Evolutionary conservation across 192 early-diverging fungal genomes (phyloP).

Genomic region (Entomortierella chlamydospora): DNA sequence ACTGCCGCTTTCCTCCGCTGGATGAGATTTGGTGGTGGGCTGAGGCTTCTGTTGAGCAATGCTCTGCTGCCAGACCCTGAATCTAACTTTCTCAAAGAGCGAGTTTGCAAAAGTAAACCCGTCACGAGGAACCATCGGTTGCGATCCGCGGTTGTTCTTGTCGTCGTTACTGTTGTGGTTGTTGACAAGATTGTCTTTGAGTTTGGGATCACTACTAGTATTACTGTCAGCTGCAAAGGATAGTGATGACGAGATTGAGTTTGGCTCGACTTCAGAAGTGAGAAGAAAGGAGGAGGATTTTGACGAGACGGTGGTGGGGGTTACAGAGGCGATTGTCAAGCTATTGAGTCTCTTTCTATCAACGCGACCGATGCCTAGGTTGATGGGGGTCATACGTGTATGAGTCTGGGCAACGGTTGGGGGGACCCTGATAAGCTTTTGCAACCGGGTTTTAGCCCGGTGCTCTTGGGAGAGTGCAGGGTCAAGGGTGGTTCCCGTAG

Average conservation of each 20-base stretch:
- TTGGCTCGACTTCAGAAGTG: neutral
- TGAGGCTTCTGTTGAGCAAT: conserved; percentile 9
- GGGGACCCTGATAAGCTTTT: conserved; percentile 24
- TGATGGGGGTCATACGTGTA: conserved; percentile 7
- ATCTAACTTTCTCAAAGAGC: conserved; percentile 40
- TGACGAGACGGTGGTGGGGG: conserved; percentile 2
- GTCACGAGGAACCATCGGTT: conserved; percentile 26
- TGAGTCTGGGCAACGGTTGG: conserved; percentile 37
- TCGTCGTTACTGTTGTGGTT: neutral
- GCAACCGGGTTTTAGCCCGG: conserved; percentile 21
- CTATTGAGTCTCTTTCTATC: conserved; percentile 20
- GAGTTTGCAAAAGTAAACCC: conserved; percentile 36
- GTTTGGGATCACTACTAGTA: neutral
- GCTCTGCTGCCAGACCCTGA: conserved; percentile 12
- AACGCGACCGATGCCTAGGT: conserved; percentile 13
- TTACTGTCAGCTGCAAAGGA: conserved; percentile 2
- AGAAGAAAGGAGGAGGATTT: neutral
- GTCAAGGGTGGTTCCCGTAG: neutral
- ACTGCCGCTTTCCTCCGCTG: conserved; percentile 3
- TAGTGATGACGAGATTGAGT: conserved; percentile 1
- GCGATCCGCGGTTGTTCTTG: neutral
- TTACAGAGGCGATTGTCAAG: neutral
- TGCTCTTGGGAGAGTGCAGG: conserved; percentile 1
- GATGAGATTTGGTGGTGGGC: neutral
- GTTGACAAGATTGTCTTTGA: neutral